A percentile compares a stretch with the other conserved stretches of the same genome.
Conservation (phyloP, 2,329 filamentous ascomycete species). For the Epichloe hybrida region DNA sequence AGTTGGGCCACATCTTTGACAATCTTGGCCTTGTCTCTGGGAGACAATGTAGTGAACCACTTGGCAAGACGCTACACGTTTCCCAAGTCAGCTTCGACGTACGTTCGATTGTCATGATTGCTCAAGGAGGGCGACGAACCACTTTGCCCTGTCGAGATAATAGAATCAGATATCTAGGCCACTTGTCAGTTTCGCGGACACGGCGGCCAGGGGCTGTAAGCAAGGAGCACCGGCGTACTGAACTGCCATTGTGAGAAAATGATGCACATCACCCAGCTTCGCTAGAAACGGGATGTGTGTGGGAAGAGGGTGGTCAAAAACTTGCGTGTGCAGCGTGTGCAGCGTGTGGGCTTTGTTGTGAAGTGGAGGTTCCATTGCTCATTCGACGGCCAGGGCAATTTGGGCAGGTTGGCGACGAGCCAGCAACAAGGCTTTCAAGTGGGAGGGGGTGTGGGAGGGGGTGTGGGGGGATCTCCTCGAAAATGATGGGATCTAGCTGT, state of each 20-base stretch:
- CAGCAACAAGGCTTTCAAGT: not conserved
- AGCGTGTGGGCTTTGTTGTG: not conserved
- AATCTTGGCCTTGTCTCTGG: constrained; percentile 98
- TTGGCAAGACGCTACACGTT: constrained; percentile 75
- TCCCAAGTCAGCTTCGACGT: constrained; percentile 4
- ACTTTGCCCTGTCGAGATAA: constrained; percentile 98
- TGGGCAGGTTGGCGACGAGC: constrained; percentile 15
- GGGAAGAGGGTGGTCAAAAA: not conserved
- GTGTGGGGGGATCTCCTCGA: too few relatives aligned
- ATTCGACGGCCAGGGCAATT: constrained; percentile 4
- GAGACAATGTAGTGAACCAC: constrained; percentile 97
- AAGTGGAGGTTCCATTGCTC: constrained; percentile 4
- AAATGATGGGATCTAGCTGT: too few relatives aligned
- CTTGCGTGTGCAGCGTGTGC: not conserved
- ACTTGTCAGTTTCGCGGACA: constrained; percentile 10
- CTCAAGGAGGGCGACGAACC: constrained; percentile 44
- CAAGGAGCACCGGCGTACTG: constrained; percentile 22
- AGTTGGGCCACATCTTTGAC: constrained; percentile 99
- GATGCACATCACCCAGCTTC: constrained; percentile 10
- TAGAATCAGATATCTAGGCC: constrained; percentile 79
- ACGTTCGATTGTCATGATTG: not conserved
- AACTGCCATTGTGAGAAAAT: constrained; percentile 27
- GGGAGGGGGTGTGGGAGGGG: too few relatives aligned
- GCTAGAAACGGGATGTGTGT: constrained; percentile 5
- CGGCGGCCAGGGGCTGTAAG: constrained; percentile 1